Evolutionary conservation across 2,329 filamentous ascomycete species (phyloP), one percentile per base, ranked within the genome.

Genomic region (Aspergillus clavatus): DNA sequence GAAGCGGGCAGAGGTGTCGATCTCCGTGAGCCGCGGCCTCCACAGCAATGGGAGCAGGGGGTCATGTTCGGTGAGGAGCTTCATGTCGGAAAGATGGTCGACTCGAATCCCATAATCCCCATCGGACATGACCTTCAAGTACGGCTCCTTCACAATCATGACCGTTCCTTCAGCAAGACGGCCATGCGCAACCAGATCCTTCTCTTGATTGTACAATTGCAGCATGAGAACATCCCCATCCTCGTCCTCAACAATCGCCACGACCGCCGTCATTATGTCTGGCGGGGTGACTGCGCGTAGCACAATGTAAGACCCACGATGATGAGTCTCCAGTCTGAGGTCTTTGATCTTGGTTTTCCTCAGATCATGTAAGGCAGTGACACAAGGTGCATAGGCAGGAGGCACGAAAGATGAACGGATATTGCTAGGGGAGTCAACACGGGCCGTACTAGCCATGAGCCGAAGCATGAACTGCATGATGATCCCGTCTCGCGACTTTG

Each of bases 61-160:
- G 31, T 78, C 69, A 14, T 52, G 37, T 0, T 51, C 40, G 0
- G 61, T 42, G 2, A 78, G 46, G 46, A 63, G 66, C 3, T 71
- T 47, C 14, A 80, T 50, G 45, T 81, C 77, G 12, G 69, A 72
- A 12, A 74, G 53, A 54, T 81, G 78, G 45, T 81, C 78, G 5
- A 79, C 72, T 5, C 76, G 68, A 19, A 81, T 26, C 0, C 61
- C 65, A 54, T 74, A 76, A 0, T 59, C 38, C 2, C 70, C 70
- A 22, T 71, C 57, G 0, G 55, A 57, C 19, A 64, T 63, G 0
- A 55, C 23, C 49, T 73, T 77, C 51, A 80, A 69, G 52, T 72
- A 81, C 0, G 77, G 77, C 45, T 81, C 77, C 48, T 80, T 82
- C 22, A 81, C 42, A 22, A 80, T 53, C 8, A 71, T 63, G 0